These are phyloP conservation scores for Eucalyptus polybractea DNA, from an alignment of 345 rosid species.

Conservation along the genomic window DNA sequence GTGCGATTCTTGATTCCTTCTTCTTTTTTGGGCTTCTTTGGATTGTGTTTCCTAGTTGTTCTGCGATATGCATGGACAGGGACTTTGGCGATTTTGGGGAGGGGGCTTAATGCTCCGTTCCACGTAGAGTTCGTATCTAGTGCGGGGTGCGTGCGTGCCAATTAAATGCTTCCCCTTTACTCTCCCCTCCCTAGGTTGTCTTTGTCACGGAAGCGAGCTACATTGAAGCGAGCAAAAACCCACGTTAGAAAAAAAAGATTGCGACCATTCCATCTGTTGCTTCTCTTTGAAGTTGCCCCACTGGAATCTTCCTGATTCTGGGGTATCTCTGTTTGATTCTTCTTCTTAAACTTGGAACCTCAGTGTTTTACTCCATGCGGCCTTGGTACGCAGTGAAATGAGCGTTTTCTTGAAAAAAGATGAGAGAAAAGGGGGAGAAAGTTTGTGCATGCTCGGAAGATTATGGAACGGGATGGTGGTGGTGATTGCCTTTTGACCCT, in stretches of 20 bases:
- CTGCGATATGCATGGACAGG: not conserved
- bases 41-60: not conserved
- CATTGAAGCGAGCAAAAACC: not conserved
- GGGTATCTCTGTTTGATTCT: not conserved
- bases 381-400: not conserved
- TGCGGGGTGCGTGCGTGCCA: not conserved
- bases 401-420: not conserved
- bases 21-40: not conserved
- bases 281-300: not conserved
- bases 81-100: not conserved
- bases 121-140: not conserved
- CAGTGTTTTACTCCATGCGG: not conserved
- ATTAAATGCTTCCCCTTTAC: not conserved
- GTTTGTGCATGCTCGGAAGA: not conserved
- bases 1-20: constrained; percentile 9
- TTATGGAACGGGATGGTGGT: not conserved
- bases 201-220: not conserved
- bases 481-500: not conserved
- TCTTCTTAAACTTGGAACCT: not conserved
- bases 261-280: not conserved
- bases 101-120: not conserved
- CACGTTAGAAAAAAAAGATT: not conserved
- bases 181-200: not conserved
- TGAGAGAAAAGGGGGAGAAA: not conserved
- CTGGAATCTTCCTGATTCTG: not conserved